Percentiles rank a stretch among this genome's conserved stretches.
phyloP scores from a whole-genome alignment of 2,329 filamentous ascomycete genomes.

The Chaetothyriales sp. region DNA sequence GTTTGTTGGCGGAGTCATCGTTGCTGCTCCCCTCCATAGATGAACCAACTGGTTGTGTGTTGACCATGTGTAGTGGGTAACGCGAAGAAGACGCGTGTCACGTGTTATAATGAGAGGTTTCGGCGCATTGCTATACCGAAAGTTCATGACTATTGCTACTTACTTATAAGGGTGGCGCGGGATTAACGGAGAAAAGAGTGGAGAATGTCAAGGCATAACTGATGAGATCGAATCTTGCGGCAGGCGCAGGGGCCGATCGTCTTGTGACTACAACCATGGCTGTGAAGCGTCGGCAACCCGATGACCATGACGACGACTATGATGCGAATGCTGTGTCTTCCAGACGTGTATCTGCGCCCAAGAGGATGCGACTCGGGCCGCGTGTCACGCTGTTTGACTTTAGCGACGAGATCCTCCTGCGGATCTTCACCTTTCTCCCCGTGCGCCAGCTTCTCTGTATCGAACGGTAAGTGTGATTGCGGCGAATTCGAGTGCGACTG shows the following conservation, averaged over 20 bases:
- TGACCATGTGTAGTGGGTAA: background rate
- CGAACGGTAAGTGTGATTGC: constrained; percentile 38
- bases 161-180: too few species aligned
- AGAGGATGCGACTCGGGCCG: constrained; percentile 9
- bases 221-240: too few species aligned
- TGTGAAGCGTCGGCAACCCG: constrained; percentile 9
- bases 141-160: too few species aligned
- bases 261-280: constrained; percentile 1
- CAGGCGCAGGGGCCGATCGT: background rate
- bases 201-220: too few species aligned
- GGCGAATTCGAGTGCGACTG: background rate
- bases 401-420: constrained; percentile 77
- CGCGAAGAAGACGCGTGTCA: background rate
- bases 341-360: background rate
- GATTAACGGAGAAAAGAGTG: too few species aligned
- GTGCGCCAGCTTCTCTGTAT: constrained; percentile 53
- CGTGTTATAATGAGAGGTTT: too few species aligned
- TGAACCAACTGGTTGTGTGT: background rate
- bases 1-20: background rate
- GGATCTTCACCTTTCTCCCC: constrained; percentile 66
- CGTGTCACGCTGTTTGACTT: constrained; percentile 47
- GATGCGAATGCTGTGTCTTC: background rate
- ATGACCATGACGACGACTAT: constrained; percentile 3
- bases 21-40: background rate
- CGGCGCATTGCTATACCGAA: too few species aligned